Conservation (phyloP, 2,329 filamentous ascomycete species). For the Thielaviopsis ethacetica region DNA sequence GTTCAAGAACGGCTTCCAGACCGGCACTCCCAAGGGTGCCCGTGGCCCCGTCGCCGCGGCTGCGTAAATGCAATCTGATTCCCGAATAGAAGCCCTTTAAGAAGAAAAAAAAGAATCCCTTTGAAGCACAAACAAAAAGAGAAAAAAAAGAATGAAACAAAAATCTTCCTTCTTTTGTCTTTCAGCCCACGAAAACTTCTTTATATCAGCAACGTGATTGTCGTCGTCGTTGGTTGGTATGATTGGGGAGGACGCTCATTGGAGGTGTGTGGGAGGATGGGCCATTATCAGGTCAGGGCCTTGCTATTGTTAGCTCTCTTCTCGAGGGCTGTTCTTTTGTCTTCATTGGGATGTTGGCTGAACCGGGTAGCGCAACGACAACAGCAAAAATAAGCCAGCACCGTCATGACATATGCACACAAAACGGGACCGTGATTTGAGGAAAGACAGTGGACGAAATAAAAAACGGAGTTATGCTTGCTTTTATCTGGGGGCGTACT, state of each 20-base stretch:
- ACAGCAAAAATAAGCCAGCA: not conserved
- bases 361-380: not conserved
- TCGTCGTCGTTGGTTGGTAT: not conserved
- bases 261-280: not conserved
- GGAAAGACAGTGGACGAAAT: not conserved
- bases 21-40: slow-evolving; percentile 69
- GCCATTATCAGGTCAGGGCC: not conserved
- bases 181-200: not conserved
- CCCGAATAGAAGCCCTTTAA: slow-evolving; percentile 14
- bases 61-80: slow-evolving; percentile 17
- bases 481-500: not conserved
- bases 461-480: not conserved
- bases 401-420: not conserved
- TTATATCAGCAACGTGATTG: not conserved
- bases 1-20: slow-evolving; percentile 98
- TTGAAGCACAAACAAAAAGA: slow-evolving; percentile 8
- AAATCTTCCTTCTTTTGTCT: not conserved
- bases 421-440: not conserved
- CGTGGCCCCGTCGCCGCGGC: slow-evolving; percentile 40
- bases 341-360: not conserved
- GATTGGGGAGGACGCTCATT: not conserved
- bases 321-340: slow-evolving; percentile 14
- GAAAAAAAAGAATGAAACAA: slow-evolving; percentile 10
- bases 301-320: not conserved
- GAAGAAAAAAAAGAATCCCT: slow-evolving; percentile 14